Conservation (phyloP, 1,139 yeast genomes). For the Lodderomyces theae region DNA sequence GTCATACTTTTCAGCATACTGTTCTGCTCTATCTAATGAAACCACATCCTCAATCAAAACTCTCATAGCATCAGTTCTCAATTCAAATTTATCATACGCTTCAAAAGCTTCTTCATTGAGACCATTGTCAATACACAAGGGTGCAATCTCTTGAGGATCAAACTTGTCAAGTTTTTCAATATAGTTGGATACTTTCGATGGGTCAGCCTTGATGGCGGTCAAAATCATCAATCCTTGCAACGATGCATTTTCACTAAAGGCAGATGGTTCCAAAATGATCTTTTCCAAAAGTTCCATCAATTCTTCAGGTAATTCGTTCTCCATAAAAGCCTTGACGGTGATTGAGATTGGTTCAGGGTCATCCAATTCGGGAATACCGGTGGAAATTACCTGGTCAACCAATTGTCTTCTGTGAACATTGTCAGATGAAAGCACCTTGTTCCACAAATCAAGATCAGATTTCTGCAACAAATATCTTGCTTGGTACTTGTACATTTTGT, state of each 20-base stretch:
- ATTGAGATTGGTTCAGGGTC: conserved; percentile 96
- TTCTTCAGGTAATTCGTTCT: conserved; percentile 88
- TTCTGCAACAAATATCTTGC: conserved; percentile 89
- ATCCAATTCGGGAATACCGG: conserved; percentile 92
- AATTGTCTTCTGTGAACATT: conserved; percentile 86
- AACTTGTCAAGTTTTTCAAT: conserved; percentile 87
- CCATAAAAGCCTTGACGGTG: conserved; percentile 97
- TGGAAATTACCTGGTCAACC: conserved; percentile 90
- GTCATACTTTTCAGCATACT: conserved; percentile 88
- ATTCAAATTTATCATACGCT: conserved; percentile 82
- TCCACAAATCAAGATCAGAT: conserved; percentile 82
- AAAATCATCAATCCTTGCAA: conserved; percentile 88
- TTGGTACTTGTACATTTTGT: conserved; percentile 97
- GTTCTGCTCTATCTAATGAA: conserved; percentile 93
- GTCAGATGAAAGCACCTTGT: conserved; percentile 68
- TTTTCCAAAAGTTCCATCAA: conserved; percentile 92
- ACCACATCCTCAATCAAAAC: conserved; percentile 90
- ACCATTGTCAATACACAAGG: conserved; percentile 84
- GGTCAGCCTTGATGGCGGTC: conserved; percentile 95
- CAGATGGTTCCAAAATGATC: conserved; percentile 94
- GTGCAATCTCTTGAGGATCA: conserved; percentile 93
- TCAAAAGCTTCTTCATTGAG: conserved; percentile 93
- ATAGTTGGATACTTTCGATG: conserved; percentile 77
- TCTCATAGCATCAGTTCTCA: conserved; percentile 75
- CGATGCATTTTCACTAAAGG: conserved; percentile 92